Base-by-base conservation (phyloP, 1,284 basidiomycete species). In the Ceratobasidium sp. region DNA sequence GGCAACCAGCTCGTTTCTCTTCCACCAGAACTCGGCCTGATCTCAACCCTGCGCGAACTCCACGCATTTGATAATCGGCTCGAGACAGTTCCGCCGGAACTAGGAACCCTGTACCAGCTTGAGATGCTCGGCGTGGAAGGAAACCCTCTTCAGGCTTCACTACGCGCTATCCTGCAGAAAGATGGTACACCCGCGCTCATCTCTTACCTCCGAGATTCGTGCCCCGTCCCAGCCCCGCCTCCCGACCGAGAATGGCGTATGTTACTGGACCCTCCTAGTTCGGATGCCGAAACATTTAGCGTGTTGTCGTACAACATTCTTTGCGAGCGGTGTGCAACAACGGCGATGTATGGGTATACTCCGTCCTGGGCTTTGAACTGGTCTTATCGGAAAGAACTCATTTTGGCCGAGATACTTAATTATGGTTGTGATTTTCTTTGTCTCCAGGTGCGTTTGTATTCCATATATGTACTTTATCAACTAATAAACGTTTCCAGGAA, bases 51-150 rank as follows among this genome's bases (percentile, higher is more conserved):
- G 68, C 96, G 95, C 85, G 97, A 99, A 85, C 88, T 99, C 53
- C 95, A 97, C 83, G 87, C 99, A 33, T 99, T 99, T 84, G 97
- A 99, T 88, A 99, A 99, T 86, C 92, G 94, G 82, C 86, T 99
- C 56, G 88, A 91, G 58, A 93, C 91, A 0, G 89, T 99, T 13
- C 97, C 97, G 0, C 88, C 90, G 0, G 96, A 99, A 85, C 89
- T 99, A 49, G 97, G 97, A 55, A 95, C 91, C 51, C 86, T 99
- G 51, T 95, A 98, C 84, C 96, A 98, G 85, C 90, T 99, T 77
- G 96, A 96, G 84, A 95, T 95, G 56, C 87, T 99, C 39, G 97
- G 97, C 28, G 90, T 99, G 55, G 97, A 99, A 84, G 97, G 97
- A 51, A 99, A 99, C 83, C 97, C 97, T 13, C 85, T 99, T 75